Percentiles rank a stretch among this genome's conserved stretches.
Evolutionary conservation across 176 grass and related monocot genomes (phyloP).

Genomic region (Neostapfia colusana): DNA sequence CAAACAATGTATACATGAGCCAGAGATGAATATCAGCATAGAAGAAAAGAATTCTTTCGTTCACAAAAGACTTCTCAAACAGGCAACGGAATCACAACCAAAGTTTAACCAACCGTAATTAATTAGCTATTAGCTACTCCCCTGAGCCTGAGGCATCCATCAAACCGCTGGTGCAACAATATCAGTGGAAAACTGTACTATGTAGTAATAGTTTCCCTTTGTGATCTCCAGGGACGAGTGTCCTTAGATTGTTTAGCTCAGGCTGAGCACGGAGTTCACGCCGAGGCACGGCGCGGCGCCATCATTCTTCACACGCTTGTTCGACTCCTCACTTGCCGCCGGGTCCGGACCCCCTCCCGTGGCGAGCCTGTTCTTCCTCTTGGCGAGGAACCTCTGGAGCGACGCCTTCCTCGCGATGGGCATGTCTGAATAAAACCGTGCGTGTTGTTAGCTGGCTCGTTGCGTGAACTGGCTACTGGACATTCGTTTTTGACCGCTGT

Average conservation of each 20-base stretch:
- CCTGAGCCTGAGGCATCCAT: constrained; percentile 15
- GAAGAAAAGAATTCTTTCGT: constrained; percentile 35
- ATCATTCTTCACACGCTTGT: constrained; percentile 13
- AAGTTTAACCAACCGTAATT: constrained; percentile 13
- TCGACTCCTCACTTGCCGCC: not conserved
- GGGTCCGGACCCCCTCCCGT: constrained; percentile 32
- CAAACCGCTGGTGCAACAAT: not conserved
- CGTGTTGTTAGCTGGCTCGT: no score
- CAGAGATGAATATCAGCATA: constrained; percentile 9
- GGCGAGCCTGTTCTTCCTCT: constrained; percentile 64
- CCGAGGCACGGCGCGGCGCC: constrained; percentile 31
- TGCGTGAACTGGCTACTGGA: no score
- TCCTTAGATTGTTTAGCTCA: constrained; percentile 10
- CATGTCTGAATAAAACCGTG: constrained; percentile 52
- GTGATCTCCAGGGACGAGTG: no score
- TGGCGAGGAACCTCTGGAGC: constrained; percentile 80
- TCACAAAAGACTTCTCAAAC: constrained; percentile 49
- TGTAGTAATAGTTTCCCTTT: not conserved
- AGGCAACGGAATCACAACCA: not conserved
- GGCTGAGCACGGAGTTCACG: constrained; percentile 34
- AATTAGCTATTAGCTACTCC: not conserved
- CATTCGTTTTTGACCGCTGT: no score
- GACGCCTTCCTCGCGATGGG: constrained; percentile 89
- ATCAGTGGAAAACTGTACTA: not conserved
- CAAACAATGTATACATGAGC: not conserved